Base-by-base conservation (phyloP, 139 green algal species). In the Trebouxia sp. region DNA sequence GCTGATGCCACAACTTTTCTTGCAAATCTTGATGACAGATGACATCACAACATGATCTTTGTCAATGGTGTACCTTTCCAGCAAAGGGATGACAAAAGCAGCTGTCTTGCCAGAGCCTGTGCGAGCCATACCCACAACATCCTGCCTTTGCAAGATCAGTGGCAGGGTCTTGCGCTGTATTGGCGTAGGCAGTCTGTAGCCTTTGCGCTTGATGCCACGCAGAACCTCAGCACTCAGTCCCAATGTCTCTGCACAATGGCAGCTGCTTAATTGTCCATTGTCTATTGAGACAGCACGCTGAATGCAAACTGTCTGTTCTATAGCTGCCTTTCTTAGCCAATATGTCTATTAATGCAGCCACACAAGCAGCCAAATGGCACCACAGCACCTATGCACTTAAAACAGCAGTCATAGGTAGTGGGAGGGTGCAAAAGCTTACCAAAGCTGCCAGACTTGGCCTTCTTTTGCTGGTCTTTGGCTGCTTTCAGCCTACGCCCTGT, bases 41-140 rank as follows among this genome's bases (percentile, higher is more conserved):
- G n/a, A n/a, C n/a, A n/a, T n/a, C n/a, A n/a, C n/a, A n/a, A n/a
- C n/a, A n/a, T n/a, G n/a, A n/a, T n/a, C n/a, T n/a, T n/a, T n/a
- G n/a, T n/a, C n/a, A n/a, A 28, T 65, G 45, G 80, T 53, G 85
- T n/a, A 89, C 87, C 84, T 88, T 76, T 98, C 85, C 24, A 99
- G 80, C 84, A 99, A 88, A 0, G 97, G 95, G 26, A 98, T 90
- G 9, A 97, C 92, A 86, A 98, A 98, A 7, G 95, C 95, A 14
- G 96, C 96, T 6, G 97, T 99, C 84, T 99, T 99, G 75, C 97
- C 97, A 37, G 89, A 96, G 42, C 97, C 97, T 24, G 97, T 99
- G 28, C 97, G 87, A 2, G 94, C 94, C 94, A 98, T 98, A 69
- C 91, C 94, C 8, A 98, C 91, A 24, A 98, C 84, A 82, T 98